phyloP scores from a whole-genome alignment of 129 eudicot species.

The carrot (Daucus carota) region DNA sequence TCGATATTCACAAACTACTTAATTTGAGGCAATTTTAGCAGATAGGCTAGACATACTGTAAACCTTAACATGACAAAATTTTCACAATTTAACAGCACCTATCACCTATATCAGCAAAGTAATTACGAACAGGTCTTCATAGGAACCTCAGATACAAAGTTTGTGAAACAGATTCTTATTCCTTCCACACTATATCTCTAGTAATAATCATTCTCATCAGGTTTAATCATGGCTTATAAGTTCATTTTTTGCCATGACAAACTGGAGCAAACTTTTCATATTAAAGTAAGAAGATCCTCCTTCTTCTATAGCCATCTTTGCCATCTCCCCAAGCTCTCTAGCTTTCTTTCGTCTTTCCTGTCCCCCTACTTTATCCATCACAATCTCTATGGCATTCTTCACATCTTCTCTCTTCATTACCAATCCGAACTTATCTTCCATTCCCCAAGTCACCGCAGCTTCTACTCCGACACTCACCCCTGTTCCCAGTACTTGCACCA shows the following conservation, averaged over 20 bases:
- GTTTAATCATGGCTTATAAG: neutral
- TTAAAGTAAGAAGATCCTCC: slow-evolving; percentile 24
- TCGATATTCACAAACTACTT: no score
- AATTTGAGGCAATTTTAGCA: no score
- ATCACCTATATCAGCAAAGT: no score
- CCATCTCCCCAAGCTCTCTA: slow-evolving; percentile 21
- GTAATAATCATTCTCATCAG: neutral
- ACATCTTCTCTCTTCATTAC: slow-evolving; percentile 23
- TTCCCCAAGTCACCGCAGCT: slow-evolving; percentile 31
- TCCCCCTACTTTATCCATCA: slow-evolving; percentile 17
- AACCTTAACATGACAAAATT: no score
- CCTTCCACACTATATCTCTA: neutral
- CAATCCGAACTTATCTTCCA: slow-evolving; percentile 32
- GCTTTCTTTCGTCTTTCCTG: slow-evolving; percentile 16
- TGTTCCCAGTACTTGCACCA: slow-evolving; percentile 21
- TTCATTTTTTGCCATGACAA: slow-evolving; percentile 7
- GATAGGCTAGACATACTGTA: no score
- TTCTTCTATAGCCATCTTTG: slow-evolving; percentile 22
- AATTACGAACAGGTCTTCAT: neutral
- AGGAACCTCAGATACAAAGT: neutral
- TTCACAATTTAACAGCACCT: no score
- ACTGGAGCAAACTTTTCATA: slow-evolving; percentile 11
- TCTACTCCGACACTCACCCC: slow-evolving; percentile 38
- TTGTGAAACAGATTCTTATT: neutral
- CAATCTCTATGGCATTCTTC: slow-evolving; percentile 16